These are phyloP conservation scores for Chlorella sp. DNA, from an alignment of 139 green algal species.

Conservation along the genomic window DNA sequence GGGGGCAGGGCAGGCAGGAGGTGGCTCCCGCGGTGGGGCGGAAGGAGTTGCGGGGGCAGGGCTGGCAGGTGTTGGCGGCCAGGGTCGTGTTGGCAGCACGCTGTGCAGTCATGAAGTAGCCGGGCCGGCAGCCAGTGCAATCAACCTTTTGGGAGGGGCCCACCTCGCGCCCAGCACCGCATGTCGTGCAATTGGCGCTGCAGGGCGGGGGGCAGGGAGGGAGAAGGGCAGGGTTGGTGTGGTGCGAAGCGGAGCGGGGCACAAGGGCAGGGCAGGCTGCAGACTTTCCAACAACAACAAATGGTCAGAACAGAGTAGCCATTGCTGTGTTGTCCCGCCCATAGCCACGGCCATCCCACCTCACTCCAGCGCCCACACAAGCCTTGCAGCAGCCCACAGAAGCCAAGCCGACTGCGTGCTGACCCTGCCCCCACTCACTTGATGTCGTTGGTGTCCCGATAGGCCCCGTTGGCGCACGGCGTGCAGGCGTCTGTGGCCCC, in stretches of 20 bases:
- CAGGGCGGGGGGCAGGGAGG: neutral
- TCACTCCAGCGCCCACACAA: too few relatives aligned
- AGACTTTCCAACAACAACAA: neutral
- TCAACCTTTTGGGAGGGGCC: neutral
- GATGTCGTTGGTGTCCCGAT: neutral
- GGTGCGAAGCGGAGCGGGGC: too few relatives aligned
- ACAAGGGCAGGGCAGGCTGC: neutral
- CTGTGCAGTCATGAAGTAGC: neutral
- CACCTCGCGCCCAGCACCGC: neutral
- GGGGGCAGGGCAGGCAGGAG: neutral
- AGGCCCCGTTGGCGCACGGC: neutral
- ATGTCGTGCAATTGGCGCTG: neutral
- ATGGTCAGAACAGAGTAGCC: too few relatives aligned
- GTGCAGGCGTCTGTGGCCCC: neutral
- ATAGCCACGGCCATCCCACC: too few relatives aligned
- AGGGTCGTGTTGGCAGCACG: neutral
- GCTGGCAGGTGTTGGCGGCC: neutral
- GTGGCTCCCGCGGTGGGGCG: neutral
- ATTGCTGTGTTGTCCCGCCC: too few relatives aligned
- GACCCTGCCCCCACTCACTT: neutral
- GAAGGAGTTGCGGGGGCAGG: neutral
- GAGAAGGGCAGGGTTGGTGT: neutral
- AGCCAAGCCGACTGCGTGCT: too few relatives aligned
- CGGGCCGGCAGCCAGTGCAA: neutral
- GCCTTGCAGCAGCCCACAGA: too few relatives aligned